Evolutionary conservation across 805 yeast genomes (phyloP).

Genomic region (Komagataella populi): DNA sequence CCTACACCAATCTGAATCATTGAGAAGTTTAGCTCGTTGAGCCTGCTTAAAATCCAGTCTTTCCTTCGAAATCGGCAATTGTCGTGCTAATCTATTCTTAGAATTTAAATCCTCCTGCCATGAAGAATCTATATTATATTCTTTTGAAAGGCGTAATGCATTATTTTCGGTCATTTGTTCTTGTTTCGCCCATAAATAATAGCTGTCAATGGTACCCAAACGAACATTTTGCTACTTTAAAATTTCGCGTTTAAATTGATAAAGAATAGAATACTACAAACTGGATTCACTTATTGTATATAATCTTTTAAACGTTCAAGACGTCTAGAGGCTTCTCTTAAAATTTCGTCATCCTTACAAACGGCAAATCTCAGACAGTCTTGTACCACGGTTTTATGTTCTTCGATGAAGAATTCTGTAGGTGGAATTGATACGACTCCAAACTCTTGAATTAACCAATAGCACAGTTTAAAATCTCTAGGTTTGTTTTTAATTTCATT

Average conservation of each 20-base stretch:
- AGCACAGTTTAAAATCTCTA: constrained; percentile 77
- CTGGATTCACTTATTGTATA: constrained; percentile 12
- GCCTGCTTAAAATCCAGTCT: neutral
- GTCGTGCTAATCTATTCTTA: neutral
- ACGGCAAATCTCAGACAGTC: constrained; percentile 87
- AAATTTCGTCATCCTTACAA: constrained; percentile 77
- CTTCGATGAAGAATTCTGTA: constrained; percentile 75
- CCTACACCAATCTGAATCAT: neutral
- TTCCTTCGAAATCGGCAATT: neutral
- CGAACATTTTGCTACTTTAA: neutral
- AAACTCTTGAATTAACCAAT: constrained; percentile 83
- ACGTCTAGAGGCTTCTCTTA: constrained; percentile 72
- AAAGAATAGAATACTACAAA: neutral
- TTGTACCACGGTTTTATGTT: constrained; percentile 65
- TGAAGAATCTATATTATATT: too few species aligned
- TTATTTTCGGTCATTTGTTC: neutral
- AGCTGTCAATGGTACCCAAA: neutral
- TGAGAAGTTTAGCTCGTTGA: neutral
- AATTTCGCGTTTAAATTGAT: neutral
- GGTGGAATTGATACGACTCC: constrained; percentile 98
- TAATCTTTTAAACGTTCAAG: constrained; percentile 59
- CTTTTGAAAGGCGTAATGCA: neutral
- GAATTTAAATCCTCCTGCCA: neutral
- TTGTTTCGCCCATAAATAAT: neutral
- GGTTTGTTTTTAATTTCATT: constrained; percentile 54